Percentiles rank a stretch among this genome's conserved stretches.
Conservation (phyloP, 257 asterid genomes). For the Ajuga chamaepitys region DNA sequence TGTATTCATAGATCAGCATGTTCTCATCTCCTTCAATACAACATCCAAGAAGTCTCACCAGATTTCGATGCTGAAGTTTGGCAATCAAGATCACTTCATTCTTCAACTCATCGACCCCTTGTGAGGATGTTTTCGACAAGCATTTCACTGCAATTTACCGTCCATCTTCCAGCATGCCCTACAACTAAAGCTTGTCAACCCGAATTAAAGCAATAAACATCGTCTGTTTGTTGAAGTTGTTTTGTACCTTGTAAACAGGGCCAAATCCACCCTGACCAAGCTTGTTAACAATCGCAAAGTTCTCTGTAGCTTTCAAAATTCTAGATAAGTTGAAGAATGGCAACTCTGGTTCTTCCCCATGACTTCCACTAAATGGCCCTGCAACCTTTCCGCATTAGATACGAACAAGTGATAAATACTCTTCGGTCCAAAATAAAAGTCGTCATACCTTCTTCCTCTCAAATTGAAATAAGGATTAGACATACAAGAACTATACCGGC, state of each 20-base stretch:
- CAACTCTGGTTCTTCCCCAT: not conserved
- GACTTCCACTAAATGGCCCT: not conserved
- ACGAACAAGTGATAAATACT: too few relatives aligned
- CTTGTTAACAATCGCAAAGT: not conserved
- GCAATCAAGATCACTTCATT: constrained; percentile 6
- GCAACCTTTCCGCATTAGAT: too few relatives aligned
- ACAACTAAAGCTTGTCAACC: not conserved
- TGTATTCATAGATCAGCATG: not conserved
- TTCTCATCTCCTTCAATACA: not conserved
- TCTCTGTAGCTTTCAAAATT: not conserved
- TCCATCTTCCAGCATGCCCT: not conserved
- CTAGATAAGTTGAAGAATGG: not conserved
- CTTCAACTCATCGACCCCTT: not conserved
- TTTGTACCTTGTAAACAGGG: not conserved
- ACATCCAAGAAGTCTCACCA: constrained; percentile 2
- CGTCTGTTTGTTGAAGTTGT: too few relatives aligned
- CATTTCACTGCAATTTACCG: not conserved
- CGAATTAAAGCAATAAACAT: too few relatives aligned
- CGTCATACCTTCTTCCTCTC: not conserved
- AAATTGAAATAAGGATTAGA: not conserved
- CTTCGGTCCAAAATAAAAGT: too few relatives aligned
- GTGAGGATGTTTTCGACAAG: not conserved
- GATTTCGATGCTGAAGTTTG: constrained; percentile 1
- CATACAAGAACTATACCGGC: not conserved
- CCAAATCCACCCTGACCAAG: not conserved